phyloP scores from a whole-genome alignment of 345 rosid genomes.

The Bruguiera sexangula region DNA sequence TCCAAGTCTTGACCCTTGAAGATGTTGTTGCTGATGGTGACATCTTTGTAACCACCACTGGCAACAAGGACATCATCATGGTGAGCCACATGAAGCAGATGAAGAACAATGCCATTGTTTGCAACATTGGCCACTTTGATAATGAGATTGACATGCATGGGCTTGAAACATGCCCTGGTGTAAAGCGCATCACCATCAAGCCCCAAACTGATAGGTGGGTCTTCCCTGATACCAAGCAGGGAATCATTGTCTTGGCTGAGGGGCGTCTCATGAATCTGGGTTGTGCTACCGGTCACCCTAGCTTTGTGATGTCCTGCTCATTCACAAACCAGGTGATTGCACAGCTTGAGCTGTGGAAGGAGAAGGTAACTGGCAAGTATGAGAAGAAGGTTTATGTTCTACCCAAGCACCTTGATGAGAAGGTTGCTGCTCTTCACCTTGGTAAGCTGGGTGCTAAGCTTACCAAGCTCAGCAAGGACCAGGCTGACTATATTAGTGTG shows the following conservation, averaged over 20 bases:
- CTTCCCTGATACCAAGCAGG: slow-evolving; percentile 74
- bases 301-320: slow-evolving; percentile 98
- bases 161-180: slow-evolving; percentile 71
- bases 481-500: slow-evolving; percentile 80
- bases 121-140: slow-evolving; percentile 97
- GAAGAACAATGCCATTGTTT: slow-evolving; percentile 96
- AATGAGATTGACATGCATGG: slow-evolving; percentile 88
- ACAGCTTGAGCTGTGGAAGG: slow-evolving; percentile 92
- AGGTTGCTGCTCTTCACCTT: slow-evolving; percentile 89
- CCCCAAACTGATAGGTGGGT: slow-evolving; percentile 97
- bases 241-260: slow-evolving; percentile 84
- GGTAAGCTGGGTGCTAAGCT: slow-evolving; percentile 92
- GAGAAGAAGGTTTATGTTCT: slow-evolving; percentile 93
- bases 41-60: slow-evolving; percentile 88
- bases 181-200: slow-evolving; percentile 90
- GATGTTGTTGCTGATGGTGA: slow-evolving; percentile 68
- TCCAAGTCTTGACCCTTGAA: slow-evolving; percentile 69
- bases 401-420: slow-evolving; percentile 97
- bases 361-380: slow-evolving; percentile 69
- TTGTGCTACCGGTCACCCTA: slow-evolving; percentile 94
- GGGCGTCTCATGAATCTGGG: slow-evolving; percentile 97
- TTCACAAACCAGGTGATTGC: slow-evolving; percentile 99
- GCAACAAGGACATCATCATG: slow-evolving; percentile 93
- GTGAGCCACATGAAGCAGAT: slow-evolving; percentile 85
- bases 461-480: slow-evolving; percentile 75